Percentiles rank a stretch among this genome's conserved stretches.
These are phyloP conservation scores for Rhodotorula babjevae DNA, from an alignment of 768 basidiomycete species.

Conservation along the genomic window DNA sequence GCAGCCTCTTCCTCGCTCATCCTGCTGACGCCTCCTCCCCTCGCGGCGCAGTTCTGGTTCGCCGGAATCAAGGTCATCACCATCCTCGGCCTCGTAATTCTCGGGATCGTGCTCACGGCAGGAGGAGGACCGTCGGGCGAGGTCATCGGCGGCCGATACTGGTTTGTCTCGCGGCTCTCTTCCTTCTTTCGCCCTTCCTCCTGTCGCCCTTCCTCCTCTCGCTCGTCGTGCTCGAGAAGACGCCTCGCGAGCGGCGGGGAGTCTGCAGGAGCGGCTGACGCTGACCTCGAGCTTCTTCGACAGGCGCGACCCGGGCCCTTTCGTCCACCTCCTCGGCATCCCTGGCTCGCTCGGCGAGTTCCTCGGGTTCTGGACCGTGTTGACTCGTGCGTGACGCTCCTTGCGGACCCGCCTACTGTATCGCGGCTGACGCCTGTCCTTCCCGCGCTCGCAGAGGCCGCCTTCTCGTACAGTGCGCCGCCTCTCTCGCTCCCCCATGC, in stretches of 20 bases:
- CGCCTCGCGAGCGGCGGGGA: too few species aligned
- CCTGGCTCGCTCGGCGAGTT: constrained; percentile 68
- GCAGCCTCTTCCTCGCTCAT: too few species aligned
- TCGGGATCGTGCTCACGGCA: constrained; percentile 70
- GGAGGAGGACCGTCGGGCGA: constrained; percentile 72
- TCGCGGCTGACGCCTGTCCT: not conserved
- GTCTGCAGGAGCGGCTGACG: too few species aligned
- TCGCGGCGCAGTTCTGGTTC: constrained; percentile 49
- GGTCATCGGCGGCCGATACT: constrained; percentile 67
- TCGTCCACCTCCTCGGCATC: constrained; percentile 58
- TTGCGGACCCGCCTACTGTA: too few species aligned
- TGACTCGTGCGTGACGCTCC: constrained; percentile 45
- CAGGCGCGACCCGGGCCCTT: constrained; percentile 65
- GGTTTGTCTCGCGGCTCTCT: not conserved
- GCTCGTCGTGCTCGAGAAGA: too few species aligned
- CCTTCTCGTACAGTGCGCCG: constrained; percentile 53
- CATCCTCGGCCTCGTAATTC: constrained; percentile 51
- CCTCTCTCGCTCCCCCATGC: not conserved
- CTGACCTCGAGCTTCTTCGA: too few species aligned
- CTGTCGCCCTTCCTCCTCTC: too few species aligned
- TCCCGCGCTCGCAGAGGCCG: not conserved
- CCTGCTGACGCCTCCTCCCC: too few species aligned
- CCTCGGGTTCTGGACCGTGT: constrained; percentile 63
- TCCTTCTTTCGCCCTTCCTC: too few species aligned
- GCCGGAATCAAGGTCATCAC: constrained; percentile 43